Evolutionary conservation across 441 rosid species (phyloP).

Genomic region (Daphne laureola): DNA sequence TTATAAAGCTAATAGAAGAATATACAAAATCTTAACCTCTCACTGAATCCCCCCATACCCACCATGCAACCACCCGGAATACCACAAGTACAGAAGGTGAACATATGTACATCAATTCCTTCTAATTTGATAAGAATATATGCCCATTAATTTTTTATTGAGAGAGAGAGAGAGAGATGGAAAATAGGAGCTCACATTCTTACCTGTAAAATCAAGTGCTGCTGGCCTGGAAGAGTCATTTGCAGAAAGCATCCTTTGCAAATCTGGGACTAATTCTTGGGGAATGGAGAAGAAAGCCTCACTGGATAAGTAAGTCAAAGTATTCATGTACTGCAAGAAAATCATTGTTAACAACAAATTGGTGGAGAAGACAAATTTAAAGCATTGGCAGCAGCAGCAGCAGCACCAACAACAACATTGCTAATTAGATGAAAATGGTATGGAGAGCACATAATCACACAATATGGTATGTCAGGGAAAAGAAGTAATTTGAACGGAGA

Average conservation of each 20-base stretch:
- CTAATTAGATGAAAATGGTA: too few relatives aligned
- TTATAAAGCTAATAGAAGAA: too few relatives aligned
- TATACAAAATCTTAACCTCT: too few relatives aligned
- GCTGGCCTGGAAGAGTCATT: slow-evolving; percentile 81
- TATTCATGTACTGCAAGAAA: slow-evolving; percentile 77
- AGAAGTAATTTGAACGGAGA: too few relatives aligned
- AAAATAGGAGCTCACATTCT: slow-evolving; percentile 11
- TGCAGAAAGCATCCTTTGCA: slow-evolving; percentile 80
- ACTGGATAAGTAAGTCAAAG: slow-evolving; percentile 82
- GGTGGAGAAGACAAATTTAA: slow-evolving; percentile 5
- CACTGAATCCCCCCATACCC: too few relatives aligned
- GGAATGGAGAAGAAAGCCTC: slow-evolving; percentile 83
- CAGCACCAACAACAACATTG: too few relatives aligned
- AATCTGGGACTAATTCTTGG: slow-evolving; percentile 65
- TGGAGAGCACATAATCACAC: too few relatives aligned
- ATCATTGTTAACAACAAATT: slow-evolving; percentile 16
- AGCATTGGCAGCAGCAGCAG: too few relatives aligned
- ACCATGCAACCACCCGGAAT: too few relatives aligned
- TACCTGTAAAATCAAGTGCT: slow-evolving; percentile 88
- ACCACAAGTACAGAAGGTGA: too few relatives aligned
- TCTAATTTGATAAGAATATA: neutral
- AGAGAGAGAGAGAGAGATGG: neutral
- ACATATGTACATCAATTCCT: too few relatives aligned
- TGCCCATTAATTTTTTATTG: neutral
- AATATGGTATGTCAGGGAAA: too few relatives aligned